These are phyloP conservation scores for Dicorynia guianensis DNA, from an alignment of 306 rosid species.

Conservation along the genomic window DNA sequence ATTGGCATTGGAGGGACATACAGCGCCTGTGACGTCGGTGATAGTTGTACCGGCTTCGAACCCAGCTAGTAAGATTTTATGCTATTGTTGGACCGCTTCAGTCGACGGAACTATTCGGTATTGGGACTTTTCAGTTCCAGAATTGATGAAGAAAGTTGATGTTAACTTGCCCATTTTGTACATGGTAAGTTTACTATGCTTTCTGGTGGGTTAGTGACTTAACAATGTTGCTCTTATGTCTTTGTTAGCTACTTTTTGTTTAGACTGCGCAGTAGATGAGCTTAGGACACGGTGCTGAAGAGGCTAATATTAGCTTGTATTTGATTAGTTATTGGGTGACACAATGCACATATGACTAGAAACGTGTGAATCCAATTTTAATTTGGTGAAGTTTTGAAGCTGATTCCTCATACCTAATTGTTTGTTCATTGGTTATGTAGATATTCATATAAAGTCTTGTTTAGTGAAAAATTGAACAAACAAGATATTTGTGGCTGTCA, in stretches of 20 bases:
- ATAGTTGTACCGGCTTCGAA: slow-evolving; percentile 64
- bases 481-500: neutral
- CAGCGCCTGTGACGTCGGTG: slow-evolving; percentile 70
- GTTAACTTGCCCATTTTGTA: slow-evolving; percentile 65
- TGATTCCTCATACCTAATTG: neutral
- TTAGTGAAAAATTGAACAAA: neutral
- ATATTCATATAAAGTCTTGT: neutral
- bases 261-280: neutral
- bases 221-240: neutral
- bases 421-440: neutral
- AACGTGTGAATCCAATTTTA: neutral
- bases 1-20: slow-evolving; percentile 73
- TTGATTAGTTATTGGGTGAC: too few species aligned
- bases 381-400: neutral
- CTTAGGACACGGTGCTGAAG: too few species aligned
- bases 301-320: neutral
- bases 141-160: slow-evolving; percentile 66
- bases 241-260: neutral
- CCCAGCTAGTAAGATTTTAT: slow-evolving; percentile 46
- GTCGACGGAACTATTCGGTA: slow-evolving; percentile 81
- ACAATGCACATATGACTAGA: neutral
- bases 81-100: slow-evolving; percentile 86
- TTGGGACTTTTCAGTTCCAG: slow-evolving; percentile 80
- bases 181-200: slow-evolving; percentile 57
- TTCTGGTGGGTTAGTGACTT: neutral